Base-by-base conservation (phyloP, 345 rosid genomes). In the Eucalyptus albens region DNA sequence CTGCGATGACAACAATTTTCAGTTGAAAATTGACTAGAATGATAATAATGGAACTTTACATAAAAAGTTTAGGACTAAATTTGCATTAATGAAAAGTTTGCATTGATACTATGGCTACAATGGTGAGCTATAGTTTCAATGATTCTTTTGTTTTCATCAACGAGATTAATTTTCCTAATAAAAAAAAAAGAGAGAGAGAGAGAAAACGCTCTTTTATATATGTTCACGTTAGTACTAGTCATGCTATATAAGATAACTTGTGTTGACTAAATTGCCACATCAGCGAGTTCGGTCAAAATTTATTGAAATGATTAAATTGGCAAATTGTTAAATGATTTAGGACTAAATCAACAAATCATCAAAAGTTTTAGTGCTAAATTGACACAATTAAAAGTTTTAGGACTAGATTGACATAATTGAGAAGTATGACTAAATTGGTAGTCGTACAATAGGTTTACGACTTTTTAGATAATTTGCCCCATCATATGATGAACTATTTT, bases 1-100 rank as follows among this genome's bases (percentile, higher is more conserved):
- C 2, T 3, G 4, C 1, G 0, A 69, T 0, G 0, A 69, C 14
- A 69, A 3, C 82, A 15, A 17, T 69, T 33, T 67, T 8, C 2
- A 6, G 4, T 2, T 0, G 8, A 69, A 69, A 9, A 33, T 33
- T 33, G 21, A 69, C 24, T 0, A 0, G 14, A 33, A 69, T 11
- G 44, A 69, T 69, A 31, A 69, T 2, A 6, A 16, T 33, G 4
- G 4, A 69, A 33, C 7, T 33, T 33, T 10, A 10, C 11, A 10
- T 9, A 69, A 17, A 17, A 33, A 17, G 2, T 3, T 69, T 17
- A 69, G 26, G 11, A 69, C 4, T 69, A 11, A 69, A 69, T 17
- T 33, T 33, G 44, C 26, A 17, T 33, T 19, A 53, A 8, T 53
- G 26, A 53, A 53, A 53, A 19, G 26, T 53, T 53, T 21, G n/a